Base-by-base conservation (phyloP, 2,329 filamentous ascomycete species). In the Diplocarpon mali region DNA sequence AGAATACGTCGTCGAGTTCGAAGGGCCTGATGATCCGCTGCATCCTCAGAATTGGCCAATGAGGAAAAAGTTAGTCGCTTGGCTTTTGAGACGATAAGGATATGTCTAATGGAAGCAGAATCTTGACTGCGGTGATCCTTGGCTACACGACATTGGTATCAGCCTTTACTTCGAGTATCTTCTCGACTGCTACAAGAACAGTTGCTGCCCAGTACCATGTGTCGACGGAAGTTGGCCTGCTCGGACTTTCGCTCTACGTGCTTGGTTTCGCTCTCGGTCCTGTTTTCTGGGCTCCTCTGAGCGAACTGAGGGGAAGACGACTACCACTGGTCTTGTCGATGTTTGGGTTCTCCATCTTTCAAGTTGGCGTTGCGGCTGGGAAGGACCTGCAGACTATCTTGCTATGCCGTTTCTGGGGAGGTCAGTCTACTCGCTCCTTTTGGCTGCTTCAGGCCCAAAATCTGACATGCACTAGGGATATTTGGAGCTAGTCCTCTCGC, bases 41-140 rank as follows among this genome's bases (percentile, higher is more conserved):
- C 87, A 94, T 63, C 83, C 86, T 1, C 84, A 90, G 66, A 95
- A 95, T 62, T 95, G 88, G 88, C 73, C 83, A 0, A 59, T 84
- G 43, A 75, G 68, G 60, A 89, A 85, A 69, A 95, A 94, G 78
- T 77, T 63, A 58, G 72, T 69, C 2, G 12, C 64, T 48, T 7
- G 30, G 36, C 7, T 13, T 10, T 38, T 13, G 10, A 20, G 20
- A 13, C 16, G 34, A 71, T 46, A 67, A 27, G 30, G 36, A 13
- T 15, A 15, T 12, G 29, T 10, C 20, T 44, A 38, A 42, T 24
- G 15, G n/a, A 29, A 11, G 29, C 46, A 78, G 74, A 57, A 40
- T 87, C 32, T 55, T 75, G 4, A 85, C 80, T 0, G 76, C 78
- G 15, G 70, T 71, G 34, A 80, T 87, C 56, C 67, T 89, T 35